These are phyloP conservation scores for Pluteus cervinus DNA, from an alignment of 768 basidiomycete genomes.

Conservation along the genomic window DNA sequence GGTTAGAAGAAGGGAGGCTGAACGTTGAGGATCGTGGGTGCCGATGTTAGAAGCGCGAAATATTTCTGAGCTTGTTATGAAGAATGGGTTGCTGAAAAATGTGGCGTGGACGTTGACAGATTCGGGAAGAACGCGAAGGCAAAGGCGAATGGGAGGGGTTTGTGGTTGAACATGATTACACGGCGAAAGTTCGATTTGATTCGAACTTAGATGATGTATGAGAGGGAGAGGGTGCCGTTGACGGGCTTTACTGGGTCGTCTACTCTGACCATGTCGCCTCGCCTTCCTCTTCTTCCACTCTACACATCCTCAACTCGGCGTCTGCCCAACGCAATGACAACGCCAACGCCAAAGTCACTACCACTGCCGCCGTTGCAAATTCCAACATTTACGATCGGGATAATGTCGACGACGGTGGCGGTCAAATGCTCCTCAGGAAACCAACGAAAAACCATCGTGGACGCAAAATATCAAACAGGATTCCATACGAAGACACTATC, in stretches of 20 bases:
- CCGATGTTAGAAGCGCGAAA: constrained; percentile 28
- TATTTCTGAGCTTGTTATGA: constrained; percentile 18
- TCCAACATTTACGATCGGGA: no score
- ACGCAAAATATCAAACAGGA: constrained; percentile 24
- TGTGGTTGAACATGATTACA: constrained; percentile 10
- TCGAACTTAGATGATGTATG: constrained; percentile 4
- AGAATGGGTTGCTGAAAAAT: constrained; percentile 27
- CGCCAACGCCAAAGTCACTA: no score
- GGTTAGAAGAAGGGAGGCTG: constrained; percentile 20
- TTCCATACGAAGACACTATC: constrained; percentile 30
- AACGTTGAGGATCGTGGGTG: constrained; percentile 25
- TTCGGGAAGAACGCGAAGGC: no score
- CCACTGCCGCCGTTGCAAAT: no score
- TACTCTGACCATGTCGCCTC: no score
- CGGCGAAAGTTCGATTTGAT: constrained; percentile 11
- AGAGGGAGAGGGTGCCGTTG: no score
- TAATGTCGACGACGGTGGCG: constrained; percentile 5
- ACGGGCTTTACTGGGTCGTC: no score
- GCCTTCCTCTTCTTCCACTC: no score
- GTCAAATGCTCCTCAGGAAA: constrained; percentile 7
- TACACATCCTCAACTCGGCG: no score
- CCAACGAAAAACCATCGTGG: constrained; percentile 22
- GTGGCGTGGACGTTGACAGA: constrained; percentile 30
- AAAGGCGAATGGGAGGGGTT: constrained; percentile 1
- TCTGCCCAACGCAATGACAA: no score